These are phyloP conservation scores for Pseudisothecium myosuroides DNA, from an alignment of 225 moss, liverwort and hornwort genomes.

Conservation along the genomic window DNA sequence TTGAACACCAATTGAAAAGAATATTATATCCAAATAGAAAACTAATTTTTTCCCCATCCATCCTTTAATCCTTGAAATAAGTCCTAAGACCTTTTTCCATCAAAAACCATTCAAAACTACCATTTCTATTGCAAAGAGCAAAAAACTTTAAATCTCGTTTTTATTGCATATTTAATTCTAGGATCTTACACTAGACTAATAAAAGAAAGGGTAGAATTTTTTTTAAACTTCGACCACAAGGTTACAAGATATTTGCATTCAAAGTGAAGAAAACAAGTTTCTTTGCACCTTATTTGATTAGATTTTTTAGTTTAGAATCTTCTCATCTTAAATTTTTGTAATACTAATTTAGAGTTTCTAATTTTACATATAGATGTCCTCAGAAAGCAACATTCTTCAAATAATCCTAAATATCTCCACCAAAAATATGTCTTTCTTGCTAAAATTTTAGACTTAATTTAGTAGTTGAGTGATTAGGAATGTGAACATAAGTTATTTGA, in stretches of 20 bases:
- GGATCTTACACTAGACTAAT: not conserved
- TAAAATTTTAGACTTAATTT: too few relatives aligned
- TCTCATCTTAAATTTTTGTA: not conserved
- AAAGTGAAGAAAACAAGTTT: not conserved
- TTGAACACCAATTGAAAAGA: not conserved
- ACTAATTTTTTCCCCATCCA: not conserved
- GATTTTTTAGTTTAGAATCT: not conserved
- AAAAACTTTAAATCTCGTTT: too few relatives aligned
- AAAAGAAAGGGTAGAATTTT: not conserved
- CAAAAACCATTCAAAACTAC: not conserved
- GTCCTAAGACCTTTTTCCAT: not conserved
- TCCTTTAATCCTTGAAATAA: not conserved
- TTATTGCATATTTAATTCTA: not conserved
- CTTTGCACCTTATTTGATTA: rapidly evolving
- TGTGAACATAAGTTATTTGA: too few relatives aligned
- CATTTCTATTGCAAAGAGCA: not conserved
- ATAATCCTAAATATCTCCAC: too few relatives aligned
- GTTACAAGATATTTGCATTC: not conserved
- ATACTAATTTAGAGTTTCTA: not conserved
- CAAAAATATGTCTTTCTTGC: too few relatives aligned
- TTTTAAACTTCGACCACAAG: not conserved
- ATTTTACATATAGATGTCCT: too few relatives aligned
- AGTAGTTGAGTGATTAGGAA: too few relatives aligned
- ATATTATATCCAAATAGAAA: not conserved
- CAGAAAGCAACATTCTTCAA: too few relatives aligned